Evolutionary conservation across 129 eudicot genomes (phyloP).

Genomic region (Lactuca sativa): DNA sequence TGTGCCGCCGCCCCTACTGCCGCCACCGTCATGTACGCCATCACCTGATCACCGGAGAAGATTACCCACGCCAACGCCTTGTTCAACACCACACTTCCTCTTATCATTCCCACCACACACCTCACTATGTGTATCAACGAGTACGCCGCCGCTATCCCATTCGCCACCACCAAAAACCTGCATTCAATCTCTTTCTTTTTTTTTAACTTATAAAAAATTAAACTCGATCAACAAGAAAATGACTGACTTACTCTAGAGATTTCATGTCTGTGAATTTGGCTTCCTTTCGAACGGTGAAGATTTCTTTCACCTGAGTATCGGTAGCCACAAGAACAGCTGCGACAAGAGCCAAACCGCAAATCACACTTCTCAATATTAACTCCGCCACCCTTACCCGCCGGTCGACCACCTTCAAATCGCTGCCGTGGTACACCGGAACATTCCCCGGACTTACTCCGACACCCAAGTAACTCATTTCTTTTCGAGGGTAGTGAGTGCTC

Average conservation of each 20-base stretch:
- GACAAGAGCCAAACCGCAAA: conserved; percentile 58
- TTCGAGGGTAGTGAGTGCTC: background rate
- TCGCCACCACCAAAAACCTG: conserved; percentile 76
- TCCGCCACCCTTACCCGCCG: conserved; percentile 61
- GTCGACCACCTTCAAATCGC: conserved; percentile 58
- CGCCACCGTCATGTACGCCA: conserved; percentile 61
- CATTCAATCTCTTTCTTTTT: background rate
- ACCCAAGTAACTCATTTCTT: conserved; percentile 57
- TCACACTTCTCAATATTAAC: conserved; percentile 49
- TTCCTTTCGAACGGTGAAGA: conserved; percentile 58
- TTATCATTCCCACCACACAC: conserved; percentile 70
- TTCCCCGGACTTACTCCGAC: conserved; percentile 75
- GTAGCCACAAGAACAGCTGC: conserved; percentile 71
- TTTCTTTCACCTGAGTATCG: conserved; percentile 66
- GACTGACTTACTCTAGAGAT: conserved; percentile 60
- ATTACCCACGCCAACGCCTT: conserved; percentile 92
- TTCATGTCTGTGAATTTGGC: conserved; percentile 85
- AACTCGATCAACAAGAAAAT: background rate
- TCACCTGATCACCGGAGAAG: conserved; percentile 92
- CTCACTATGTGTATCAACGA: conserved; percentile 69
- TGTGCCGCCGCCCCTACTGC: conserved; percentile 73
- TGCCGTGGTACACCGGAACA: conserved; percentile 45
- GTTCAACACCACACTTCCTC: conserved; percentile 71
- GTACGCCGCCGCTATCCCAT: conserved; percentile 82
- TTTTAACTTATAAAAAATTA: background rate